These are phyloP conservation scores for Babesia caballi DNA, from an alignment of 169 alveolate species.

Conservation along the genomic window DNA sequence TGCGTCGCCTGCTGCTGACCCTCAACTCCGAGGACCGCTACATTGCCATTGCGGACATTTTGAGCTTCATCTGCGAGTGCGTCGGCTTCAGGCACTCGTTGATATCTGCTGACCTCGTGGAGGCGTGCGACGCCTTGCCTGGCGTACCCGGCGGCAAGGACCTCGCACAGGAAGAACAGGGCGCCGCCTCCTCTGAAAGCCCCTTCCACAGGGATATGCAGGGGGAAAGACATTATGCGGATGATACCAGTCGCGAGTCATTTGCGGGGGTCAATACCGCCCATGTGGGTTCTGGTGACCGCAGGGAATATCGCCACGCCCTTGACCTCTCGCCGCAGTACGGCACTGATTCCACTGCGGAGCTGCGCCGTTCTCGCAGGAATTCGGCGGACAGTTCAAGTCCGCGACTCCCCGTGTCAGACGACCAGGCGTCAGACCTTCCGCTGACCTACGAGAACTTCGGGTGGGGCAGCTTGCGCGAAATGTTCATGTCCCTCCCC, in stretches of 20 bases:
- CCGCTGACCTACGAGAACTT: background rate
- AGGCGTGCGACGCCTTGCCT: background rate
- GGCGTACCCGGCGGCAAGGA: background rate
- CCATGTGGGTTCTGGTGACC: background rate
- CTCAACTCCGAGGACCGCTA: constrained; percentile 29
- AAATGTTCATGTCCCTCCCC: background rate
- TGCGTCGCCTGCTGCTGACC: constrained; percentile 40
- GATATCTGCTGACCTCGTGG: constrained; percentile 3
- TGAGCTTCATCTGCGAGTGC: constrained; percentile 61
- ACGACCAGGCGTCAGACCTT: background rate
- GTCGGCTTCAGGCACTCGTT: constrained; percentile 54
- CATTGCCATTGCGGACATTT: constrained; percentile 48
- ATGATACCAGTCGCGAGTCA: background rate
- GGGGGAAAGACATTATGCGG: too few relatives aligned
- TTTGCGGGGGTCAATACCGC: background rate
- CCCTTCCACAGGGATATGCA: background rate
- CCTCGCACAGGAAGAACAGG: background rate
- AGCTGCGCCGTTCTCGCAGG: too few relatives aligned
- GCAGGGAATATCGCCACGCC: background rate
- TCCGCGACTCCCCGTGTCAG: background rate
- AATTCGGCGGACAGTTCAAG: too few relatives aligned
- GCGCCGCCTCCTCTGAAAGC: background rate
- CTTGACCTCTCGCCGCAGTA: background rate
- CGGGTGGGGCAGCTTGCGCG: background rate
- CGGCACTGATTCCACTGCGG: too few relatives aligned